Evolutionary conservation across 2,329 filamentous ascomycete species (phyloP), one percentile per base, ranked within the genome.

Genomic region (Claviceps sp.): DNA sequence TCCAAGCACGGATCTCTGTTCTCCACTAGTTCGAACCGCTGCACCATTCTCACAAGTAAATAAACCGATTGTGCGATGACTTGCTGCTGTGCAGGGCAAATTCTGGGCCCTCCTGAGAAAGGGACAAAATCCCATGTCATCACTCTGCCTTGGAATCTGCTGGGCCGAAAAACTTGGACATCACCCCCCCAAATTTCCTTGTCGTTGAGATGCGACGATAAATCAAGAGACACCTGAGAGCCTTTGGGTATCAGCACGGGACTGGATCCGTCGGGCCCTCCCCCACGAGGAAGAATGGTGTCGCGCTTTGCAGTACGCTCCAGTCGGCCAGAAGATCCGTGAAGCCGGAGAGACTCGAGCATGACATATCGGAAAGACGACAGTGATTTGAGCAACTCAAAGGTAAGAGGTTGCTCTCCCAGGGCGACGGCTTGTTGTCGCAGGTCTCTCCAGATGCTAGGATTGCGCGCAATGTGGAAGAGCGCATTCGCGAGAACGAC

Each of bases 71-170:
- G 52, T 2, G 49, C 46, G 6, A 51, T 50, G 29, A 51, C 45
- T 20, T 53, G 52, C 22, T 53, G 52, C n/a, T 50, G 48, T 37
- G 52, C 52, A 5, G 52, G 52, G 13, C 52, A 53, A 22, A 53
- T 51, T 29, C 52, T 51, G 14, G 52, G 52, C 14, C 52, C 52
- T 16, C 52, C 52, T 4, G 52, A 53, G 37, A 53, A 53, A 7
- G 52, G 49, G 3, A 53, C 48, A 14, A 53, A 53, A 6, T 53
- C 52, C 49, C 52, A 53, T 13, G 44, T 49, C 4, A 40, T 42
- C 26, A 50, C 29, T 39, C 45, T 53, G 16, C 49, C 45, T 17
- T 51, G 36, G 29, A 53, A 53, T n/a, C 52, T 45, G 46, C 49
- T 49, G 13, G 49, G 52, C 20, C 49, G 39, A 20, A 53, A 53